Evolutionary conservation across 352 stramenopile genomes (phyloP).

Genomic region (Hyaloperonospora brassicae): DNA sequence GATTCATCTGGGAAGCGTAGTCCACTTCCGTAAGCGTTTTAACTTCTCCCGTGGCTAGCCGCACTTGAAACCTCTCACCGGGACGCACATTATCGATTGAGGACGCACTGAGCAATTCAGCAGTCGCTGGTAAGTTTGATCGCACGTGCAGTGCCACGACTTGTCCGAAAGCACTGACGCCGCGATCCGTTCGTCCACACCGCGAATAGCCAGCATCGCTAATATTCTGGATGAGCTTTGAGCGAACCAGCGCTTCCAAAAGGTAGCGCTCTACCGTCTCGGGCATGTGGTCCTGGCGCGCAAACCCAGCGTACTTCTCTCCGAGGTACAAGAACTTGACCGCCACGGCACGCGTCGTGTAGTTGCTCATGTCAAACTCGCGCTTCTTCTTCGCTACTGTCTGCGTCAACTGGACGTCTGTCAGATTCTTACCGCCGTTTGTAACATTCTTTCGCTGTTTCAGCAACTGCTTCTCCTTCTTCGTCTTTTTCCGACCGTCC

Average conservation of each 20-base stretch:
- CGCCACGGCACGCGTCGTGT: constrained; percentile 55
- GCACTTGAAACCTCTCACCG: constrained; percentile 53
- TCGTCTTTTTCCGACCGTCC: constrained; percentile 15
- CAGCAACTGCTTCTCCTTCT: constrained; percentile 23
- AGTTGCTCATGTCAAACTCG: constrained; percentile 74
- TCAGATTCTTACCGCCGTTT: constrained; percentile 1
- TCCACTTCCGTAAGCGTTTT: constrained; percentile 89
- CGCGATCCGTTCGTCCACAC: constrained; percentile 95
- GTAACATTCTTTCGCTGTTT: constrained; percentile 18
- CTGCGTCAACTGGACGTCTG: constrained; percentile 17
- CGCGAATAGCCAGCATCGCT: constrained; percentile 87
- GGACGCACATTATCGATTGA: constrained; percentile 64
- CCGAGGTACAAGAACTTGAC: constrained; percentile 85
- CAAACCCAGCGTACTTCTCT: constrained; percentile 85
- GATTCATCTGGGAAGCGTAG: constrained; percentile 95
- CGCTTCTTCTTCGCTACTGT: constrained; percentile 63
- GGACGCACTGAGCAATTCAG: constrained; percentile 46
- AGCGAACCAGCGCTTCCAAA: constrained; percentile 90
- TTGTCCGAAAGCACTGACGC: constrained; percentile 88
- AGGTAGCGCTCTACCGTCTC: constrained; percentile 91
- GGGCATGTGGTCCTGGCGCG: constrained; percentile 81
- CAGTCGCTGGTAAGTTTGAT: constrained; percentile 63
- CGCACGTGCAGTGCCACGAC: constrained; percentile 63
- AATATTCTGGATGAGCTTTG: constrained; percentile 85
- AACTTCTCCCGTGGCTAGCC: constrained; percentile 43